A percentile compares a stretch with the other conserved stretches of the same genome.
Conservation (phyloP, 352 stramenopile genomes). For the Globisporangium rhizosaccharum region DNA sequence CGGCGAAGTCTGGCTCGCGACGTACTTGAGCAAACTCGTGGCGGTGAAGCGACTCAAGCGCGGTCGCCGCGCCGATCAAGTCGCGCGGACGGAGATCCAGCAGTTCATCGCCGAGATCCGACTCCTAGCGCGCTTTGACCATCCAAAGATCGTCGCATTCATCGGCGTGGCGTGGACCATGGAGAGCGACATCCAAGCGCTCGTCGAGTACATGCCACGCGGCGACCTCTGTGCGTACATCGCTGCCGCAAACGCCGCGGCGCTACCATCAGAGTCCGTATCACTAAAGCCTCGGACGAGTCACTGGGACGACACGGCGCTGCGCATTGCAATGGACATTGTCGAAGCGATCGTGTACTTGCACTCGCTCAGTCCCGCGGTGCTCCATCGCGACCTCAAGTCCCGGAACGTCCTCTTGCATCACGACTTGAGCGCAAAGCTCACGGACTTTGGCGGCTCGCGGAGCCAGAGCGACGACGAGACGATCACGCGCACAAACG, state of each 20-base stretch:
- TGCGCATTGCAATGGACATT: constrained; percentile 19
- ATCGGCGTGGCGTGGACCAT: constrained; percentile 40
- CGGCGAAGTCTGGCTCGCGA: constrained; percentile 48
- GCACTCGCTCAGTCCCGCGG: constrained; percentile 20
- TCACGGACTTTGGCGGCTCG: constrained; percentile 47
- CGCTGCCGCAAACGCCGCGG: neutral
- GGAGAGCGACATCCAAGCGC: constrained; percentile 28
- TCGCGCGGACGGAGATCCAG: constrained; percentile 20
- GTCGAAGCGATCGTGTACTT: constrained; percentile 28
- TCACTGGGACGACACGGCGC: constrained; percentile 11
- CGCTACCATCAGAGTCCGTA: no score
- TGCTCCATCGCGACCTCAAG: constrained; percentile 19
- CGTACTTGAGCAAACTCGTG: constrained; percentile 36
- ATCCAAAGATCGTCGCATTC: constrained; percentile 50
- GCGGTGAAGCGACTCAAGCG: constrained; percentile 48
- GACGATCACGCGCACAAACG: constrained; percentile 29
- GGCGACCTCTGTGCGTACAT: constrained; percentile 45
- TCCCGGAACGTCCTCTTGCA: constrained; percentile 24
- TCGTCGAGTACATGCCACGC: constrained; percentile 54
- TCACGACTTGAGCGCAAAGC: constrained; percentile 27
- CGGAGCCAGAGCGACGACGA: constrained; percentile 20
- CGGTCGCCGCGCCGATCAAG: constrained; percentile 4
- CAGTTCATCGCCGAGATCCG: constrained; percentile 48
- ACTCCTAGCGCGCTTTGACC: constrained; percentile 35
- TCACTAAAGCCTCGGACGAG: neutral